These are phyloP conservation scores for Fusarium sp. DNA, from an alignment of 2,329 filamentous ascomycete species.

Conservation along the genomic window DNA sequence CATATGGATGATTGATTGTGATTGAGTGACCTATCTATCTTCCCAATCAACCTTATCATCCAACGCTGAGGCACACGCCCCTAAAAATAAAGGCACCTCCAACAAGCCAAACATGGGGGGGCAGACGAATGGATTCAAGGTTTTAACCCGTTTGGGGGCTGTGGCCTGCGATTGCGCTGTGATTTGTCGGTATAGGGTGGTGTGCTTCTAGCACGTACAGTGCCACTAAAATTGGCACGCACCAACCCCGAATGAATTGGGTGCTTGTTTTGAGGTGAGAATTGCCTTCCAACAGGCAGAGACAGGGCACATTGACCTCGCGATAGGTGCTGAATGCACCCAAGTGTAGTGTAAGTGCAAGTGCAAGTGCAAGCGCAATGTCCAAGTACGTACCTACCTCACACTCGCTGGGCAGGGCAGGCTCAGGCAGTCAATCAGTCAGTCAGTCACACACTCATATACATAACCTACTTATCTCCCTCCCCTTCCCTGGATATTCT, in stretches of 20 bases:
- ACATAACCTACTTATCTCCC: conserved; percentile 45
- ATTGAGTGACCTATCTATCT: not conserved
- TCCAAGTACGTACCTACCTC: conserved; percentile 37
- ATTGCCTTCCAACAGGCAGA: conserved; percentile 16
- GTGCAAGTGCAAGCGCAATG: not conserved
- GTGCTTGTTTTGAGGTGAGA: conserved; percentile 3
- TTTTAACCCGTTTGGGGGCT: not conserved
- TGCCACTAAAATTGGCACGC: not conserved
- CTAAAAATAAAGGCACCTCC: not conserved
- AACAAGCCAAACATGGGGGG: conserved; percentile 2
- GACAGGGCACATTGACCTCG: conserved; percentile 25
- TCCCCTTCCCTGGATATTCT: conserved; percentile 50
- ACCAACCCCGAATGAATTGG: not conserved
- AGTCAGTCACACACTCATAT: conserved; percentile 35
- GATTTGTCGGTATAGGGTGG: not conserved
- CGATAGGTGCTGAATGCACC: conserved; percentile 7
- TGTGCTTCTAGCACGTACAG: not conserved
- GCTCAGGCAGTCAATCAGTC: not conserved
- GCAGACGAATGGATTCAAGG: not conserved
- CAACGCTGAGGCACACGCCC: not conserved
- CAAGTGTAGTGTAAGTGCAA: conserved; percentile 5
- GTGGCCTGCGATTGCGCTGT: conserved; percentile 8
- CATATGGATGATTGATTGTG: not conserved
- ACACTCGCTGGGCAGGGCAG: not conserved
- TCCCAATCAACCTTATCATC: conserved; percentile 10